Conservation (phyloP, 768 basidiomycete species). For the Boletus reticulatus region DNA sequence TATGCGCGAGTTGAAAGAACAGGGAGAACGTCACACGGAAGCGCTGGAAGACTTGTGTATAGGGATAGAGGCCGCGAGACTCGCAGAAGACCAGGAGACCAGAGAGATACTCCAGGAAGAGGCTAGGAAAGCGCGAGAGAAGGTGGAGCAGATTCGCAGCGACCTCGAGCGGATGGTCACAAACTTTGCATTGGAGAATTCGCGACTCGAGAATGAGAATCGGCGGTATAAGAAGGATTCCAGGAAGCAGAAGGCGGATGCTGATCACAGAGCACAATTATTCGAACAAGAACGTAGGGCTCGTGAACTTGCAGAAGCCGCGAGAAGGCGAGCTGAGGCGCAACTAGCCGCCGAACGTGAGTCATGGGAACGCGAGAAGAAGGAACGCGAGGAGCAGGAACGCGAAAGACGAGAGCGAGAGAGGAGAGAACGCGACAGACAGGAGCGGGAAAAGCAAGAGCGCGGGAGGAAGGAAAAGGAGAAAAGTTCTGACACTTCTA, state of each 20-base stretch:
- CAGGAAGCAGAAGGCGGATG: slow-evolving; percentile 20
- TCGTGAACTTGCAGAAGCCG: slow-evolving; percentile 25
- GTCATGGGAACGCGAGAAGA: slow-evolving; percentile 7
- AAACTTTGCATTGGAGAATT: slow-evolving; percentile 37
- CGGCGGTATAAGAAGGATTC: slow-evolving; percentile 16
- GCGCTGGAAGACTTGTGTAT: slow-evolving; percentile 44
- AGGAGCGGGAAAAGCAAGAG: neutral
- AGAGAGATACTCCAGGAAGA: slow-evolving; percentile 42
- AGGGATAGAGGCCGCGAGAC: slow-evolving; percentile 46
- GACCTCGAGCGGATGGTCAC: slow-evolving; percentile 40
- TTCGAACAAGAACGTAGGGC: slow-evolving; percentile 26
- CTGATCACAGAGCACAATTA: slow-evolving; percentile 13
- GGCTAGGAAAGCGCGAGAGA: slow-evolving; percentile 38
- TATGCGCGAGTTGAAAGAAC: slow-evolving; percentile 45
- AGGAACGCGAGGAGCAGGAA: neutral
- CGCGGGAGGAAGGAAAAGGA: neutral
- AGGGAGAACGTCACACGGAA: slow-evolving; percentile 40
- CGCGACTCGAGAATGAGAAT: slow-evolving; percentile 28
- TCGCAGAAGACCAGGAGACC: slow-evolving; percentile 44
- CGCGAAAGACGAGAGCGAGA: neutral
- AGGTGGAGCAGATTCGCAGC: slow-evolving; percentile 38
- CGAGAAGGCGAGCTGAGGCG: slow-evolving; percentile 13
- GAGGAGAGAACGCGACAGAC: slow-evolving; percentile 7
- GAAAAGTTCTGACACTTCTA: neutral
- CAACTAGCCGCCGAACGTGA: slow-evolving; percentile 18